These are phyloP conservation scores for Lagenidium sp. DNA, from an alignment of 352 stramenopile genomes.

Conservation along the genomic window DNA sequence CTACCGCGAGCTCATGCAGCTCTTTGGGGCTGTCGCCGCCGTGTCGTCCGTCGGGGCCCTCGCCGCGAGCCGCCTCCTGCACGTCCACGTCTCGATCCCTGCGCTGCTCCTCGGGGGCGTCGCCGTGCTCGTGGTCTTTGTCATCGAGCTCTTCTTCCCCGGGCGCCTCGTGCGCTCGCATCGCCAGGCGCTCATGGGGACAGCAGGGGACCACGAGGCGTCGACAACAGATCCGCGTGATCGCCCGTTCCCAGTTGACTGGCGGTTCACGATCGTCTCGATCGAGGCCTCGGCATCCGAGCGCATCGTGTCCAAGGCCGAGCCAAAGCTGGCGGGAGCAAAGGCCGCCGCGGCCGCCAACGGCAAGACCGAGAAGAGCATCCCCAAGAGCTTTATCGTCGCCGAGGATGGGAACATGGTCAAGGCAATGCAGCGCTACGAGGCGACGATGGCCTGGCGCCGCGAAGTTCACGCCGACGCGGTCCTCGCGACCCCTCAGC, in stretches of 20 bases:
- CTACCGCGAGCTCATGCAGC: constrained; percentile 54
- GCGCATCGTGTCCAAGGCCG: constrained; percentile 6
- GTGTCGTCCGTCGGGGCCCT: constrained; percentile 37
- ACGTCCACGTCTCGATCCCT: constrained; percentile 35
- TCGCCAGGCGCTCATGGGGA: constrained; percentile 1
- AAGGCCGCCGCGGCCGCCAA: constrained; percentile 5
- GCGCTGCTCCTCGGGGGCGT: constrained; percentile 37
- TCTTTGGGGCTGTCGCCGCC: constrained; percentile 47
- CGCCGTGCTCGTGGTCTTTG: constrained; percentile 33
- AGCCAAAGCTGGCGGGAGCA: constrained; percentile 1
- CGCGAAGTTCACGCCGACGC: constrained; percentile 64
- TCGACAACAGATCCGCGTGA: too few relatives aligned
- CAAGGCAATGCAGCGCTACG: constrained; percentile 53
- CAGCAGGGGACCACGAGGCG: constrained; percentile 7
- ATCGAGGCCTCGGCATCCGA: constrained; percentile 59
- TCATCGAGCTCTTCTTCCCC: constrained; percentile 46
- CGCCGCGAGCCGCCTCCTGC: constrained; percentile 42
- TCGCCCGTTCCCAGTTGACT: too few relatives aligned
- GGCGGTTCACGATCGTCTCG: constrained; percentile 47
- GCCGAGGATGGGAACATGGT: constrained; percentile 54
- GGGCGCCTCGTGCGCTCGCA: constrained; percentile 34
- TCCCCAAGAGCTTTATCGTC: constrained; percentile 51
- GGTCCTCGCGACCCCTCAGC: constrained; percentile 50
- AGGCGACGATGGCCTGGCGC: constrained; percentile 61
- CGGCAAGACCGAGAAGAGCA: too few relatives aligned